A percentile compares a stretch with the other conserved stretches of the same genome.
These are phyloP conservation scores for Chalaropsis thielavioides DNA, from an alignment of 2,329 filamentous ascomycete species.

Conservation along the genomic window DNA sequence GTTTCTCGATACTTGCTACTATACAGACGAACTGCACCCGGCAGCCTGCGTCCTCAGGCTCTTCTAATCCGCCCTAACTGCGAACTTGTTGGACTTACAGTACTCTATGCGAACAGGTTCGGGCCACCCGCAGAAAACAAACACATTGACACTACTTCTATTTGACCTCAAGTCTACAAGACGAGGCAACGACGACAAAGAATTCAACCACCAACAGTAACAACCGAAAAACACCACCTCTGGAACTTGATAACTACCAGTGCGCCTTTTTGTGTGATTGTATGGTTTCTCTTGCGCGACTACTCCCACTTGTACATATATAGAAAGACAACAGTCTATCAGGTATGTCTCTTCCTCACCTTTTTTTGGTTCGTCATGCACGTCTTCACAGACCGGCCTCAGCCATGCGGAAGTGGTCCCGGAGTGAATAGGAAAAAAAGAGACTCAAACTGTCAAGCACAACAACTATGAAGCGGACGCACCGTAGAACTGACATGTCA, in stretches of 20 bases:
- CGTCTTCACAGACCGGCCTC: background rate
- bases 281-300: background rate
- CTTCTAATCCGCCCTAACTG: constrained; percentile 19
- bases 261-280: background rate
- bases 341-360: background rate
- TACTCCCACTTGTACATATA: background rate
- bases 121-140: constrained; percentile 29
- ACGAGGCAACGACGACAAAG: background rate
- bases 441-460: background rate
- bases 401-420: background rate
- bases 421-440: background rate
- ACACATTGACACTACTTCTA: background rate
- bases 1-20: background rate
- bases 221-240: background rate
- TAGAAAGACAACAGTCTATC: background rate
- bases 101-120: constrained; percentile 30
- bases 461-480: background rate
- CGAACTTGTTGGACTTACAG: constrained; percentile 21
- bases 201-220: background rate
- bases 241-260: background rate
- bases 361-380: background rate
- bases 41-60: background rate
- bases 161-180: background rate
- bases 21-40: background rate
- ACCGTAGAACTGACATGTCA: constrained; percentile 2